phyloP scores from a whole-genome alignment of 176 grass and related monocot genomes.

The Aegilops bicornis region DNA sequence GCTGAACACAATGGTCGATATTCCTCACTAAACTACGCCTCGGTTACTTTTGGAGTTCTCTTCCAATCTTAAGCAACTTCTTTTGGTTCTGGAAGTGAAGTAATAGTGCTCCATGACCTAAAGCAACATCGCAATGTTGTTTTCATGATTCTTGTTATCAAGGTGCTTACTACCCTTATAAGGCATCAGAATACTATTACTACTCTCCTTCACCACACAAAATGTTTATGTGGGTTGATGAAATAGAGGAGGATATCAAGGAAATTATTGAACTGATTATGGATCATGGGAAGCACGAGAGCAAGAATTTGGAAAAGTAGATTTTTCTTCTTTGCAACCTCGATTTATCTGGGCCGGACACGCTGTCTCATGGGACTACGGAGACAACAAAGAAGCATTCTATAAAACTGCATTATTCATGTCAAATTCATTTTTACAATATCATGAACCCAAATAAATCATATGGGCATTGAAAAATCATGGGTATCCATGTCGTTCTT shows the following conservation, averaged over 20 bases:
- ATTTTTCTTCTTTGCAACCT: background rate
- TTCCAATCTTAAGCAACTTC: background rate
- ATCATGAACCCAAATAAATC: too few relatives aligned
- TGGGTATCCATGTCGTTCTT: too few relatives aligned
- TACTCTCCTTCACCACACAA: background rate
- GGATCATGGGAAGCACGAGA: slow-evolving; percentile 15
- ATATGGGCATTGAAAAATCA: too few relatives aligned
- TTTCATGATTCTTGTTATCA: background rate
- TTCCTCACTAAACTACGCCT: too few relatives aligned
- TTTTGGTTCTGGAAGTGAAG: background rate
- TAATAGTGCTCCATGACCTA: background rate
- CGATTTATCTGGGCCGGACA: background rate
- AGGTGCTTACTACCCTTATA: background rate
- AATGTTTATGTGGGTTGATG: slow-evolving; percentile 33
- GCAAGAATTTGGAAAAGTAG: background rate
- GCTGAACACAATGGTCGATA: too few relatives aligned
- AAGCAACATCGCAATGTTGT: slow-evolving; percentile 12
- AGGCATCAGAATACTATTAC: background rate
- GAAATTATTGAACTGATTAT: slow-evolving; percentile 27
- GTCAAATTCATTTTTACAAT: too few relatives aligned
- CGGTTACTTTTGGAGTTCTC: background rate
- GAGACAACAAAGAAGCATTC: too few relatives aligned
- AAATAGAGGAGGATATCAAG: slow-evolving; percentile 56
- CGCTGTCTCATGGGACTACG: too few relatives aligned
- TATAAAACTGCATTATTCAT: too few relatives aligned